These are phyloP conservation scores for Gossypium thurberi DNA, from an alignment of 345 rosid genomes.

Conservation along the genomic window DNA sequence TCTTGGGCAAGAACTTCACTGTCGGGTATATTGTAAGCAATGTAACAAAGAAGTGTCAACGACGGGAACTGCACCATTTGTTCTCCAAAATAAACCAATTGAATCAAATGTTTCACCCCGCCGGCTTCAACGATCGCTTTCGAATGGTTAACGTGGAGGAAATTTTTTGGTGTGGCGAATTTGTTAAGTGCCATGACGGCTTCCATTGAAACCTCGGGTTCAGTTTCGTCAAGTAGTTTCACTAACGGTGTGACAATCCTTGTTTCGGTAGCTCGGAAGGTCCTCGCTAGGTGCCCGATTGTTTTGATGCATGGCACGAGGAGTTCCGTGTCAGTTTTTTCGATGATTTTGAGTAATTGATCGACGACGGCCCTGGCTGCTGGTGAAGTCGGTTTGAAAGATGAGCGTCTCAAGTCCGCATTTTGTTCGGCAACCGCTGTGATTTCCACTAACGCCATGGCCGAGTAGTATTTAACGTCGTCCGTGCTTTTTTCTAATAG, in stretches of 20 bases:
- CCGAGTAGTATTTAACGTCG: constrained; percentile 52
- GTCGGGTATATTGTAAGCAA: constrained; percentile 45
- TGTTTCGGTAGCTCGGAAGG: constrained; percentile 67
- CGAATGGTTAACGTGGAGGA: constrained; percentile 49
- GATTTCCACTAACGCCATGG: constrained; percentile 74
- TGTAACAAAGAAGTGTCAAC: constrained; percentile 42
- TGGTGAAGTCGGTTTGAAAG: constrained; percentile 69
- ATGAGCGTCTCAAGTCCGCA: constrained; percentile 53
- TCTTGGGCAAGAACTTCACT: constrained; percentile 65
- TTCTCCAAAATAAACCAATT: constrained; percentile 57
- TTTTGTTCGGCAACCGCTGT: constrained; percentile 52
- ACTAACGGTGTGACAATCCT: constrained; percentile 58
- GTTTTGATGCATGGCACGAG: constrained; percentile 51
- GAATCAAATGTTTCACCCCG: constrained; percentile 43
- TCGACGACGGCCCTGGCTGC: constrained; percentile 63
- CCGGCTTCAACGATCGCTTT: constrained; percentile 55
- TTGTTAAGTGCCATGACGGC: constrained; percentile 50
- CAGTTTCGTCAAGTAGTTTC: constrained; percentile 60
- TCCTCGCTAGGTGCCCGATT: constrained; percentile 64
- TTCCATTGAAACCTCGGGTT: constrained; percentile 51
- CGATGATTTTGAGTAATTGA: constrained; percentile 42
- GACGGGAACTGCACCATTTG: constrained; percentile 60
- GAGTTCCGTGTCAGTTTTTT: constrained; percentile 41
- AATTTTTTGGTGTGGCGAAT: constrained; percentile 52
- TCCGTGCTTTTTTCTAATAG: constrained; percentile 57